These are phyloP conservation scores for Talaromyces sp. DNA, from an alignment of 2,329 filamentous ascomycete species.

Conservation along the genomic window DNA sequence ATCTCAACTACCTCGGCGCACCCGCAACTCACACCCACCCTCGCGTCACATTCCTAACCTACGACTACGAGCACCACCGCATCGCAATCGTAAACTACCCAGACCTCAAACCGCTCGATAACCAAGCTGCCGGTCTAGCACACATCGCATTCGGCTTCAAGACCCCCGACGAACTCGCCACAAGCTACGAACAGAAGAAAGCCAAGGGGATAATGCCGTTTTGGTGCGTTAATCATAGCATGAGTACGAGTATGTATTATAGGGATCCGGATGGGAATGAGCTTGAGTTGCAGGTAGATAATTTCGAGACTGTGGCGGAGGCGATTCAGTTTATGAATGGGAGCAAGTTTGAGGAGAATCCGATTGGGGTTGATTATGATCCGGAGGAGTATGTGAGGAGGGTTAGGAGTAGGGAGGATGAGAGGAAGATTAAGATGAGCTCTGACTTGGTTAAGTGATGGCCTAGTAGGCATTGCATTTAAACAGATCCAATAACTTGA, in stretches of 20 bases:
- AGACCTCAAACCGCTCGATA: neutral
- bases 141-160: neutral
- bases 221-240: constrained; percentile 50
- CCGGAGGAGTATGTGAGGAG: neutral
- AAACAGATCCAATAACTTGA: too few relatives aligned
- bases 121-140: neutral
- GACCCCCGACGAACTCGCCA: neutral
- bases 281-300: constrained; percentile 30
- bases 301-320: constrained; percentile 23
- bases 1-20: neutral
- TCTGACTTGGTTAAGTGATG: neutral
- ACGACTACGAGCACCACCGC: neutral
- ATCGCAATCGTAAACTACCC: neutral
- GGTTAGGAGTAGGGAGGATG: neutral
- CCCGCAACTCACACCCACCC: neutral
- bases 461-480: neutral
- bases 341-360: neutral
- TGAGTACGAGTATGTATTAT: constrained; percentile 51
- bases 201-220: neutral
- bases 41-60: neutral
- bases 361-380: neutral
- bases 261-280: constrained; percentile 51
- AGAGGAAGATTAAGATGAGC: neutral
- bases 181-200: neutral
- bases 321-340: neutral